phyloP scores from a whole-genome alignment of 1,284 basidiomycete species.

The Rhodotorula glutinis region DNA sequence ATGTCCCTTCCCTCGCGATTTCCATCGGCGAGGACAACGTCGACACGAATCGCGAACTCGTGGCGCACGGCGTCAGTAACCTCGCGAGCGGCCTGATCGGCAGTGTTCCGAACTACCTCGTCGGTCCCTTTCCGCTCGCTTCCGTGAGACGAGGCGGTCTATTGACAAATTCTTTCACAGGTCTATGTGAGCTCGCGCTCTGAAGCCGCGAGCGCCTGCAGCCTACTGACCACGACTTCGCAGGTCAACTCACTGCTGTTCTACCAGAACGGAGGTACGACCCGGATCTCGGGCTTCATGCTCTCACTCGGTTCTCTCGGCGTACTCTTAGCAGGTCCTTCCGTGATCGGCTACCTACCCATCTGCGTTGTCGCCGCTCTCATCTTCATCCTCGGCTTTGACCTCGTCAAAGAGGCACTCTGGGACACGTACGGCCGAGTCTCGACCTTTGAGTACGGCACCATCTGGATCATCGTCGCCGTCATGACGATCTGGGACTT shows the following conservation, averaged over 20 bases:
- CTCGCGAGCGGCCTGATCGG: conserved; percentile 74
- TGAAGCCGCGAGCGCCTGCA: no score
- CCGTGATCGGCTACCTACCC: conserved; percentile 78
- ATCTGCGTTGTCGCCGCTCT: conserved; percentile 63
- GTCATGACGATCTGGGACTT: conserved; percentile 93
- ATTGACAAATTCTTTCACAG: neutral
- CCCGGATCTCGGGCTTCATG: conserved; percentile 77
- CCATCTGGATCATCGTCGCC: conserved; percentile 58
- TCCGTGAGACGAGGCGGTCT: neutral
- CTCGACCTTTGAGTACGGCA: conserved; percentile 54
- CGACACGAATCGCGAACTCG: conserved; percentile 87
- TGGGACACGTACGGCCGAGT: conserved; percentile 94
- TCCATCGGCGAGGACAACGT: conserved; percentile 83
- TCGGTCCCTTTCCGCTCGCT: neutral
- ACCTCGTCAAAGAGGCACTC: conserved; percentile 88
- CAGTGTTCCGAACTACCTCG: conserved; percentile 57
- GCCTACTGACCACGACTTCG: neutral
- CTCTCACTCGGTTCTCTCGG: conserved; percentile 71
- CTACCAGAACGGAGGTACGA: conserved; percentile 89
- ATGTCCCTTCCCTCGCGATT: conserved; percentile 88
- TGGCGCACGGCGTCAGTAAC: conserved; percentile 91
- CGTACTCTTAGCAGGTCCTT: conserved; percentile 77
- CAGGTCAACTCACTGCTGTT: conserved; percentile 89
- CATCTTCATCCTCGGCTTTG: conserved; percentile 92
- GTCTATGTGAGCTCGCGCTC: conserved; percentile 15